These are phyloP conservation scores for Sporodiniella umbellata DNA, from an alignment of 371 early-diverging fungal genomes.

Conservation along the genomic window DNA sequence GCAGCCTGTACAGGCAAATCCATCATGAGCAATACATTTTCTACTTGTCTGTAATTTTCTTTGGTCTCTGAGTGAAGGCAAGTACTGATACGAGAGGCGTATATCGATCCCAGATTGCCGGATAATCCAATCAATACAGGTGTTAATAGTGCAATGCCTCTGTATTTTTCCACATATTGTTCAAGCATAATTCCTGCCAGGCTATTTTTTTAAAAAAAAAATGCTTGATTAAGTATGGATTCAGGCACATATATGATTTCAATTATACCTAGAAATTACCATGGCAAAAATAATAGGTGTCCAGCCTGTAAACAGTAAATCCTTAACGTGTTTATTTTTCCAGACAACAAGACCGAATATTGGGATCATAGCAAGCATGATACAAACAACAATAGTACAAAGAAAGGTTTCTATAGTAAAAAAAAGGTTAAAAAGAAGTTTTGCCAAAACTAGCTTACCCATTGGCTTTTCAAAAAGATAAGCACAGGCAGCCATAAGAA, in stretches of 20 bases:
- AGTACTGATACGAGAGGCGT: slow-evolving; percentile 79
- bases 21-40: slow-evolving; percentile 60
- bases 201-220: no score
- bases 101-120: slow-evolving; percentile 83
- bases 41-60: slow-evolving; percentile 53
- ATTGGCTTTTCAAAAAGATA: slow-evolving; percentile 39
- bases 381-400: slow-evolving; percentile 43
- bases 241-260: no score
- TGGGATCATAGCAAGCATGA: slow-evolving; percentile 48
- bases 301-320: slow-evolving; percentile 73
- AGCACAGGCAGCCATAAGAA: slow-evolving; percentile 53
- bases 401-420: slow-evolving; percentile 37
- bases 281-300: slow-evolving; percentile 75
- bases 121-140: slow-evolving; percentile 76
- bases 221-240: no score
- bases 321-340: slow-evolving; percentile 58
- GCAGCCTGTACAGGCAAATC: slow-evolving; percentile 71
- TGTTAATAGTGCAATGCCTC: slow-evolving; percentile 74
- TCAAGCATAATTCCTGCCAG: slow-evolving; percentile 80
- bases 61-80: slow-evolving; percentile 59
- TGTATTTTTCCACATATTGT: slow-evolving; percentile 63
- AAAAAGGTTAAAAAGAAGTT: no score
- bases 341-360: slow-evolving; percentile 55
- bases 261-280: slow-evolving; percentile 74
- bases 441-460: no score